Percentiles rank a stretch among this genome's conserved stretches.
These are phyloP conservation scores for Penicillium canariense DNA, from an alignment of 495 filamentous ascomycete genomes.

Conservation along the genomic window DNA sequence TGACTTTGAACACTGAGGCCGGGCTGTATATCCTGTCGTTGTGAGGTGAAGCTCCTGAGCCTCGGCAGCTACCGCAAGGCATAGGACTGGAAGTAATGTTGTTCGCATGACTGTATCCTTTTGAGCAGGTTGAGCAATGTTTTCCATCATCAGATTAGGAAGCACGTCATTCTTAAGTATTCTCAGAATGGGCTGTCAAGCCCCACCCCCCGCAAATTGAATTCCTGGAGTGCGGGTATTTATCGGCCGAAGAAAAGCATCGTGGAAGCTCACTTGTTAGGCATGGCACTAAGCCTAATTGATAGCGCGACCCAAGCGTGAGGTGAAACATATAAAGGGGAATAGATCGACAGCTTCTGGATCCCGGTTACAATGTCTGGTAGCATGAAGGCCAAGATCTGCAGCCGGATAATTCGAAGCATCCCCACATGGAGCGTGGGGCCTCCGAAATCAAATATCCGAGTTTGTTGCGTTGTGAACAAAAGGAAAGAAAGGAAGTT, in stretches of 20 bases:
- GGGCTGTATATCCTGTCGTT: slow-evolving; percentile 18
- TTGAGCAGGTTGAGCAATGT: not conserved
- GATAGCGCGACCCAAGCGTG: not conserved
- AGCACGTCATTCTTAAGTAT: not conserved
- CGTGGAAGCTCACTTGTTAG: not conserved
- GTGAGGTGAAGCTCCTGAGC: slow-evolving; percentile 28
- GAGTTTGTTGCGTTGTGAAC: not conserved
- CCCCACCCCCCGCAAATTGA: not conserved
- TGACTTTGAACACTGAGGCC: slow-evolving; percentile 24
- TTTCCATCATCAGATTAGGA: not conserved
- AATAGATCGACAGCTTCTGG: not conserved
- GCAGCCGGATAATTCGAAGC: not conserved
- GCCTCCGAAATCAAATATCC: not conserved
- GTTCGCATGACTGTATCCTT: slow-evolving; percentile 1
- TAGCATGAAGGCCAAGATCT: not conserved
- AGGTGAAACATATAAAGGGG: not conserved
- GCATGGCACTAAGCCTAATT: not conserved
- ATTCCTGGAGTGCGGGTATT: not conserved
- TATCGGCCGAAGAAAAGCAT: not conserved
- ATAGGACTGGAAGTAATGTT: not conserved
- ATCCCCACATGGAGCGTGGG: not conserved
- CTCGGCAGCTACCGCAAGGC: slow-evolving; percentile 7
- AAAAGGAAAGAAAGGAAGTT: no score
- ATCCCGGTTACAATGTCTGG: not conserved
- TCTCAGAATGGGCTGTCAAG: not conserved